Percentiles rank a stretch among this genome's conserved stretches.
Evolutionary conservation across 2,329 filamentous ascomycete genomes (phyloP).

Genomic region (Fusarium sp.): DNA sequence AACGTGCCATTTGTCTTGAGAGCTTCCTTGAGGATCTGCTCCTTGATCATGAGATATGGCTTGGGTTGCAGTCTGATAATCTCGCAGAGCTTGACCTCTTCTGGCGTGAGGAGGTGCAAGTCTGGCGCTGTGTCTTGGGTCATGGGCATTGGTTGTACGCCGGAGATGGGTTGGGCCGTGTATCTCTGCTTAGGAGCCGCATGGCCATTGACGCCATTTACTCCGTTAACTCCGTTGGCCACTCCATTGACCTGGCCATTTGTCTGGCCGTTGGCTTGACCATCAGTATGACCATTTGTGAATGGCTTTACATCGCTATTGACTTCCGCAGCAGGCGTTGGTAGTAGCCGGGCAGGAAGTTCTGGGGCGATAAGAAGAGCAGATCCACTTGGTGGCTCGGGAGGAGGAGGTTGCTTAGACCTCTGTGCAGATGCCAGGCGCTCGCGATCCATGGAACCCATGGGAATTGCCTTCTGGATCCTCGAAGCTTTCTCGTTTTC

Average conservation of each 20-base stretch:
- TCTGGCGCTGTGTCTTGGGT: constrained; percentile 82
- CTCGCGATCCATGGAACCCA: constrained; percentile 86
- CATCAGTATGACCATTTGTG: constrained; percentile 63
- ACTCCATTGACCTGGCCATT: constrained; percentile 63
- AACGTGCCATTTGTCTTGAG: constrained; percentile 86
- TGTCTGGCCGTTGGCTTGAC: constrained; percentile 48
- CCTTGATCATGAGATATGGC: constrained; percentile 94
- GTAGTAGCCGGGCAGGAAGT: constrained; percentile 68
- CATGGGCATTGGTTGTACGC: constrained; percentile 71
- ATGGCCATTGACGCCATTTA: constrained; percentile 53
- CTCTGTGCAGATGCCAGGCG: constrained; percentile 76
- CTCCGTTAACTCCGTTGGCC: constrained; percentile 46
- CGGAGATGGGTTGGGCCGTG: constrained; percentile 65
- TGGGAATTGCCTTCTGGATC: constrained; percentile 73
- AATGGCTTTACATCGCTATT: constrained; percentile 63
- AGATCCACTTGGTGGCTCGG: constrained; percentile 78
- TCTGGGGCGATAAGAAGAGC: constrained; percentile 82
- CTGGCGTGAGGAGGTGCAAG: constrained; percentile 82
- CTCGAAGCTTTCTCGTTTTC: constrained; percentile 86
- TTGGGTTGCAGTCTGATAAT: constrained; percentile 88
- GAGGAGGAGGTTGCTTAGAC: constrained; percentile 71
- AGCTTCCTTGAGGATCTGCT: constrained; percentile 88
- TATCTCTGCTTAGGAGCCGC: constrained; percentile 59
- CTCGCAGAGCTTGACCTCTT: constrained; percentile 88
- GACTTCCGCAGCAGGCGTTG: constrained; percentile 46